Conservation (phyloP, 2,329 filamentous ascomycete genomes). For the Aureobasidium sp. region DNA sequence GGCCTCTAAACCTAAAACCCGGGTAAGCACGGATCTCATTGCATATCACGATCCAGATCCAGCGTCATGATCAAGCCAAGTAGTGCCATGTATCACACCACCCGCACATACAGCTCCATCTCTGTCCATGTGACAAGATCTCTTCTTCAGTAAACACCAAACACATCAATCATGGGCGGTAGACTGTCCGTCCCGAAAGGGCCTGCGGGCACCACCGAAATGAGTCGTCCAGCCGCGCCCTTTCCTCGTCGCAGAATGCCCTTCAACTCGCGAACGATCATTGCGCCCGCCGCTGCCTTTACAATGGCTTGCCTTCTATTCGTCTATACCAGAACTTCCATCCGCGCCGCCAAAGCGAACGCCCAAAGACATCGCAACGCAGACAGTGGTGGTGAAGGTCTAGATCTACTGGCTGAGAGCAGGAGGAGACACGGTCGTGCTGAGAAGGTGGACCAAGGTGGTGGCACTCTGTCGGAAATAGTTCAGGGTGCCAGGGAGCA, state of each 20-base stretch:
- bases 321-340: conserved; percentile 55
- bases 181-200: conserved; percentile 37
- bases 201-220: conserved; percentile 34
- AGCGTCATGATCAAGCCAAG: background rate
- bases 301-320: conserved; percentile 53
- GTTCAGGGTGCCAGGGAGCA: conserved; percentile 21
- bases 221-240: conserved; percentile 24
- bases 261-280: conserved; percentile 34
- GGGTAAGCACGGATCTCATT: background rate
- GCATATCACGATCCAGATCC: background rate
- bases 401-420: conserved; percentile 44
- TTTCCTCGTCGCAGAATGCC: conserved; percentile 24
- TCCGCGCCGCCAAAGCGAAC: conserved; percentile 57
- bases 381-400: conserved; percentile 45
- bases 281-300: conserved; percentile 53
- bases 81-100: background rate
- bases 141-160: background rate
- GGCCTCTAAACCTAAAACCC: background rate
- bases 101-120: background rate
- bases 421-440: conserved; percentile 43
- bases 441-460: conserved; percentile 34
- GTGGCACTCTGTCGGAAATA: conserved; percentile 26
- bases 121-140: background rate
- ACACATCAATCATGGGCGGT: conserved; percentile 33
- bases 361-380: conserved; percentile 50